Conservation (phyloP, 768 basidiomycete species). For the Hydnomerulius pinastri region DNA sequence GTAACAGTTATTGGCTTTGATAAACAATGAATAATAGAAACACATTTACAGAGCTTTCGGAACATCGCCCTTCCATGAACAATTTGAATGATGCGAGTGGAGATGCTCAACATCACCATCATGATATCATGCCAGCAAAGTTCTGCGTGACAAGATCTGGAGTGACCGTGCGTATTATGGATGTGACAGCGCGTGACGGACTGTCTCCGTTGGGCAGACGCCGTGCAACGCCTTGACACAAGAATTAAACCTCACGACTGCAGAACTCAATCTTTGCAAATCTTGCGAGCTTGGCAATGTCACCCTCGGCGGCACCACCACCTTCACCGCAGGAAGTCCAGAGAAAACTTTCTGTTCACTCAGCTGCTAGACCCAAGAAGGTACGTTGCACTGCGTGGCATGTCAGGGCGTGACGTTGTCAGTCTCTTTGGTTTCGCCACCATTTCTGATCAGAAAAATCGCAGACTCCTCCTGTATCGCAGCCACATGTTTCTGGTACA, state of each 20-base stretch:
- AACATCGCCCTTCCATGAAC: too few relatives aligned
- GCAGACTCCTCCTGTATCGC: slow-evolving; percentile 32
- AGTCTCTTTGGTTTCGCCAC: background rate
- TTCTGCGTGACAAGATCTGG: background rate
- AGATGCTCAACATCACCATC: too few relatives aligned
- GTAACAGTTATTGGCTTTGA: too few relatives aligned
- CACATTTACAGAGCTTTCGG: too few relatives aligned
- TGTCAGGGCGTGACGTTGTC: background rate
- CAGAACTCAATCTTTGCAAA: slow-evolving; percentile 8
- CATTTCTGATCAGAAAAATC: slow-evolving; percentile 19
- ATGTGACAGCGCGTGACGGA: slow-evolving; percentile 6
- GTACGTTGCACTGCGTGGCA: slow-evolving; percentile 26
- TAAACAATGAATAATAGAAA: too few relatives aligned
- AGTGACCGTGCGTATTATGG: too few relatives aligned
- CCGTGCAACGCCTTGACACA: slow-evolving; percentile 10
- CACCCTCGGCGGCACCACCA: slow-evolving; percentile 45
- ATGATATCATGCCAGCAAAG: too few relatives aligned
- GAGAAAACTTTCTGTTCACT: slow-evolving; percentile 80
- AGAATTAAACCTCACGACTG: slow-evolving; percentile 13
- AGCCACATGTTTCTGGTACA: slow-evolving; percentile 59
- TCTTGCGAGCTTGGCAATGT: slow-evolving; percentile 22
- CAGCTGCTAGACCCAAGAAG: slow-evolving; percentile 54
- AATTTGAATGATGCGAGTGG: too few relatives aligned
- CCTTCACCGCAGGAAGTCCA: slow-evolving; percentile 87
- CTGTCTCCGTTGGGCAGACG: too few relatives aligned